Conservation (phyloP, 2,329 filamentous ascomycete species). For the Cladophialophora immunda region DNA sequence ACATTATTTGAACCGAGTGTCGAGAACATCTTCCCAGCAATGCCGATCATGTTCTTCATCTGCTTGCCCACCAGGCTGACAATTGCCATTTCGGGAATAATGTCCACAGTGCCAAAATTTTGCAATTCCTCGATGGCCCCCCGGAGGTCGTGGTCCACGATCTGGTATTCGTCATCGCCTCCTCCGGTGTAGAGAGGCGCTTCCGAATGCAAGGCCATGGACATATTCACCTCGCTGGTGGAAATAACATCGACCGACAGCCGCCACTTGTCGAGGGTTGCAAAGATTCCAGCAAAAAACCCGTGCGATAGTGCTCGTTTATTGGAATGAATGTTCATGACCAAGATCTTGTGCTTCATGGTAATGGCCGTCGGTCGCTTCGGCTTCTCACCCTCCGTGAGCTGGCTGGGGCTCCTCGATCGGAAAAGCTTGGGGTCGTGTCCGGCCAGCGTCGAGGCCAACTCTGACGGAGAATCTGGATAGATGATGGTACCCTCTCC, state of each 20-base stretch:
- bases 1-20: conserved; percentile 91
- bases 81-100: conserved; percentile 92
- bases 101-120: conserved; percentile 87
- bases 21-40: conserved; percentile 93
- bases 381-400: conserved; percentile 64
- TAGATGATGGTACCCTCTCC: conserved; percentile 72
- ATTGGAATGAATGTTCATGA: conserved; percentile 98
- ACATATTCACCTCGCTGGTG: conserved; percentile 95
- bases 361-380: conserved; percentile 89
- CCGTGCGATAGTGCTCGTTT: conserved; percentile 95
- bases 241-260: conserved; percentile 96
- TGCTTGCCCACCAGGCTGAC: conserved; percentile 92
- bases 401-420: conserved; percentile 56
- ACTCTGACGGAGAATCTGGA: conserved; percentile 71
- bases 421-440: conserved; percentile 57
- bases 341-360: conserved; percentile 95
- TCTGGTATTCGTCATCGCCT: conserved; percentile 58
- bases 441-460: conserved; percentile 53
- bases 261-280: conserved; percentile 83
- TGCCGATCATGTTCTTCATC: conserved; percentile 97
- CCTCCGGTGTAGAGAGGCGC: conserved; percentile 61
- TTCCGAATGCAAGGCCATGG: conserved; percentile 91
- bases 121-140: conserved; percentile 75
- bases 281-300: conserved; percentile 94
- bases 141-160: conserved; percentile 70